phyloP scores from a whole-genome alignment of 495 filamentous ascomycete species.

The Aspergillus kassunensis region DNA sequence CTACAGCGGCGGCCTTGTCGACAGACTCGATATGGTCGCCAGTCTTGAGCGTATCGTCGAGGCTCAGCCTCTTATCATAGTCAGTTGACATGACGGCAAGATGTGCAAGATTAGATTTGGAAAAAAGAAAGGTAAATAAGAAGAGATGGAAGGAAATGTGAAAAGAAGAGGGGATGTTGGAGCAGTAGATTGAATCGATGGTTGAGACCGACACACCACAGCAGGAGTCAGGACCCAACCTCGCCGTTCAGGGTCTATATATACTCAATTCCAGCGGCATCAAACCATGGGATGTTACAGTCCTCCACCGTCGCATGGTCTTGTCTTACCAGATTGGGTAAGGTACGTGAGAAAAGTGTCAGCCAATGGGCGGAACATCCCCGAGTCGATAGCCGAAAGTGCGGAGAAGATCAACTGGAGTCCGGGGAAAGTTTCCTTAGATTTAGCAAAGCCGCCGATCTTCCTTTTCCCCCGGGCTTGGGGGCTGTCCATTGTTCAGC shows the following conservation, averaged over 20 bases:
- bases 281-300: background rate
- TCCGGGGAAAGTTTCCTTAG: background rate
- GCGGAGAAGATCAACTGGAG: slow-evolving; percentile 1
- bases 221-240: background rate
- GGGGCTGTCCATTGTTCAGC: background rate
- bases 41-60: slow-evolving; percentile 1
- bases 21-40: slow-evolving; percentile 3
- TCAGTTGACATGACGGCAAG: background rate
- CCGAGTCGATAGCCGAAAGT: slow-evolving; percentile 9
- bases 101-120: background rate
- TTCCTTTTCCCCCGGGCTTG: background rate
- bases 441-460: background rate
- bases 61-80: slow-evolving; percentile 1
- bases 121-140: background rate
- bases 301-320: background rate
- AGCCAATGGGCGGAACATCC: slow-evolving; percentile 4
- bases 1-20: slow-evolving; percentile 2
- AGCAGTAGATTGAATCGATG: background rate
- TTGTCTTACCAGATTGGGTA: background rate
- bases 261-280: background rate
- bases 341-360: background rate
- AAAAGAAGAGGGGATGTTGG: too few species aligned
- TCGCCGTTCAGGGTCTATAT: background rate
- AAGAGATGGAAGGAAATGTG: background rate
- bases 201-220: background rate